These are phyloP conservation scores for Oryza rufipogon DNA, from an alignment of 176 grass and related monocot genomes.

Conservation along the genomic window DNA sequence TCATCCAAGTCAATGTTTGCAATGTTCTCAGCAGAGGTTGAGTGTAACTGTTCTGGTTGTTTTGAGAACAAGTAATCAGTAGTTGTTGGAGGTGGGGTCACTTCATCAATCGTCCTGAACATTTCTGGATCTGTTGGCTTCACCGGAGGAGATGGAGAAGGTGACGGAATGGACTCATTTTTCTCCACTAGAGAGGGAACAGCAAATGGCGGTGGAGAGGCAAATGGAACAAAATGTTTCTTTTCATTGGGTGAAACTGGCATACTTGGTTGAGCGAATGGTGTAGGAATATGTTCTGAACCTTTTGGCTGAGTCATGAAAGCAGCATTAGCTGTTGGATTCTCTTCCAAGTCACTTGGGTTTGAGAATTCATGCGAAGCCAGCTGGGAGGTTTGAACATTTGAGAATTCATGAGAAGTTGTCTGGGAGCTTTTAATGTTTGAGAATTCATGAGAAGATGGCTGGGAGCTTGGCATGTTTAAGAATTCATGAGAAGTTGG, in stretches of 20 bases:
- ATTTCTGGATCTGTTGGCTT: conserved; percentile 52
- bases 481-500: conserved; percentile 6
- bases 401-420: conserved; percentile 6
- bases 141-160: conserved; percentile 31
- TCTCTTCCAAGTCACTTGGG: conserved; percentile 48
- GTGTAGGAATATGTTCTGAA: conserved; percentile 46
- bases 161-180: conserved; percentile 35
- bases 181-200: conserved; percentile 33
- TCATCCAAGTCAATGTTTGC: conserved; percentile 68
- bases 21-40: conserved; percentile 10
- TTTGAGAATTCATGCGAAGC: conserved; percentile 39
- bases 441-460: background rate
- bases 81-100: conserved; percentile 36
- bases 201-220: conserved; percentile 50
- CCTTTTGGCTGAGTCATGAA: conserved; percentile 47
- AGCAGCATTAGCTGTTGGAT: conserved; percentile 39
- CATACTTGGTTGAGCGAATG: conserved; percentile 49
- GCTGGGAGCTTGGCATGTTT: conserved; percentile 29
- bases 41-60: conserved; percentile 32
- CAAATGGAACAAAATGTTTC: conserved; percentile 80
- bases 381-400: conserved; percentile 31
- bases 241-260: conserved; percentile 50
- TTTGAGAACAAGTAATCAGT: conserved; percentile 44
- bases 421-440: background rate
- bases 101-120: conserved; percentile 51